Evolutionary conservation across 2,329 filamentous ascomycete species (phyloP).

Genomic region (Cucurbitaria berberidis): DNA sequence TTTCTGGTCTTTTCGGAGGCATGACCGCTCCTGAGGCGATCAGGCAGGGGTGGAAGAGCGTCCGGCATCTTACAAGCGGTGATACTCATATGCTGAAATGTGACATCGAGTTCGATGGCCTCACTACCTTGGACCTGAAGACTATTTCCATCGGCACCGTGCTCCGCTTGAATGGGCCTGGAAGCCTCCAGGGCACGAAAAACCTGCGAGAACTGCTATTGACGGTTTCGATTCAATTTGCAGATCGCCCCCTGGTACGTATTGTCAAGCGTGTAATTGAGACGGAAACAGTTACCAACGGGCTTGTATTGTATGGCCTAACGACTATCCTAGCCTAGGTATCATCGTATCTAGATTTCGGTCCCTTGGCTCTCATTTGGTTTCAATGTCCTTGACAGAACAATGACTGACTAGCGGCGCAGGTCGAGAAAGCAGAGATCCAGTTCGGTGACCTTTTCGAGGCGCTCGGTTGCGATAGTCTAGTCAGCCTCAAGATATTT

Average conservation of each 20-base stretch:
- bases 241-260: constrained; percentile 14
- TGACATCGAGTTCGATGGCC: constrained; percentile 16
- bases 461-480: constrained; percentile 20
- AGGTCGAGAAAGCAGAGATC: constrained; percentile 17
- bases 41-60: constrained; percentile 8
- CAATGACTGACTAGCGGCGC: neutral
- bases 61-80: constrained; percentile 19
- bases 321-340: no score
- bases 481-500: constrained; percentile 21
- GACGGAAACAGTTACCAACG: neutral
- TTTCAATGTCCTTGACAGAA: neutral
- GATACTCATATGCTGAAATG: constrained; percentile 25
- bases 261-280: neutral
- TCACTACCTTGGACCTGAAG: constrained; percentile 21
- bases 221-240: constrained; percentile 23
- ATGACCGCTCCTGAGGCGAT: constrained; percentile 11
- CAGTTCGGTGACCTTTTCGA: constrained; percentile 26
- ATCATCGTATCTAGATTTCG: no score
- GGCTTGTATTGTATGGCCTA: no score
- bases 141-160: constrained; percentile 23
- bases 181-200: constrained; percentile 24
- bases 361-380: neutral
- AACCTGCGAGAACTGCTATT: constrained; percentile 19
- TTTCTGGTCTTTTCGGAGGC: constrained; percentile 27
- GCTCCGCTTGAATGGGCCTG: constrained; percentile 28